Conservation (phyloP, 345 rosid genomes). For the Boechera divaricarpa region DNA sequence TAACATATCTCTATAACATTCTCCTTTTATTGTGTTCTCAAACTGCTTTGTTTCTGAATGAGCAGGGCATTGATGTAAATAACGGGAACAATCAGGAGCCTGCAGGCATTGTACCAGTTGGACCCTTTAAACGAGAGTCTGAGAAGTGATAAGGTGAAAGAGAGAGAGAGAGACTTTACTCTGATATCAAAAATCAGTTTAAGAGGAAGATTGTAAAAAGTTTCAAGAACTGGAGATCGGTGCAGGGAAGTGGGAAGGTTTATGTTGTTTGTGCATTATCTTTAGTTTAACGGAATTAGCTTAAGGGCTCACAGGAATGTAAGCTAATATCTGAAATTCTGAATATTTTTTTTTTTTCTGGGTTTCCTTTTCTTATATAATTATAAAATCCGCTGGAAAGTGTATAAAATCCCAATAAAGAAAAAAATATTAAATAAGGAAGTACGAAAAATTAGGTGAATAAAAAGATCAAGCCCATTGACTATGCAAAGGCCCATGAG, state of each 20-base stretch:
- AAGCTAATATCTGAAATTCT: constrained; percentile 33
- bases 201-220: constrained; percentile 22
- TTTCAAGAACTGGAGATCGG: constrained; percentile 3
- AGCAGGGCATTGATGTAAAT: constrained; percentile 59
- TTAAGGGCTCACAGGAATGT: constrained; percentile 21
- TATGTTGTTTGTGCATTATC: constrained; percentile 44
- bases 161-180: constrained; percentile 12
- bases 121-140: constrained; percentile 64
- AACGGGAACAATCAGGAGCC: constrained; percentile 61
- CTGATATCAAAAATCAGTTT: not conserved
- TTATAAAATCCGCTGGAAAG: not conserved
- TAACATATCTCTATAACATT: not conserved
- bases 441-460: not conserved
- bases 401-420: too few relatives aligned
- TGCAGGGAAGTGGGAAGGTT: constrained; percentile 15
- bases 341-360: not conserved
- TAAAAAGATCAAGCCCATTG: not conserved
- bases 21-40: not conserved
- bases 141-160: constrained; percentile 55
- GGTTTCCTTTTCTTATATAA: not conserved
- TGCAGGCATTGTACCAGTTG: constrained; percentile 60
- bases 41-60: constrained; percentile 26
- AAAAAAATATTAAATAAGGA: too few relatives aligned
- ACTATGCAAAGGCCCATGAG: not conserved
- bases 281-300: constrained; percentile 37